These are phyloP conservation scores for Mollisiaceae sp. DNA, from an alignment of 2,329 filamentous ascomycete species.

Conservation along the genomic window DNA sequence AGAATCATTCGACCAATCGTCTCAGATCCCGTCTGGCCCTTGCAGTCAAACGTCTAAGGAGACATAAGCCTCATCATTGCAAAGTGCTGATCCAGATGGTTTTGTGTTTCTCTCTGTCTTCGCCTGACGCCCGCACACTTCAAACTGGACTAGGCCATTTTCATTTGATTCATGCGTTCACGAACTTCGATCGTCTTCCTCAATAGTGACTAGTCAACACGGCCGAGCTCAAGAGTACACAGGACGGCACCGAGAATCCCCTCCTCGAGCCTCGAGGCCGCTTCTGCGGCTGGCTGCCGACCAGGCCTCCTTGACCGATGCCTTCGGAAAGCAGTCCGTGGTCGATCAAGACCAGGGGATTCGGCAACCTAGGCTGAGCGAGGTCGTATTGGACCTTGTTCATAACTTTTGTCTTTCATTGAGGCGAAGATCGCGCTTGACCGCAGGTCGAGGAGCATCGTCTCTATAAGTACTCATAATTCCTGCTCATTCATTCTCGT, in stretches of 20 bases:
- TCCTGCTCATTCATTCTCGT: conserved; percentile 28
- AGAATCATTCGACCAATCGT: background rate
- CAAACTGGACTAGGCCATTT: background rate
- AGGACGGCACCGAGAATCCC: background rate
- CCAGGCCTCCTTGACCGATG: background rate
- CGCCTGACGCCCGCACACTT: background rate
- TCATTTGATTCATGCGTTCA: background rate
- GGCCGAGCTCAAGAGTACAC: background rate
- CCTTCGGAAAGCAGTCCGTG: background rate
- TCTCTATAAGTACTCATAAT: conserved; percentile 21
- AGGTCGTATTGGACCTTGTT: background rate
- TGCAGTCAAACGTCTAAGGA: background rate
- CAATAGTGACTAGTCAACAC: background rate
- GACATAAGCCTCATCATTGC: conserved; percentile 2
- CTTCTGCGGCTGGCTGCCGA: background rate
- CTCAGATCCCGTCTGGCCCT: background rate
- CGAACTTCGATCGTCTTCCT: background rate
- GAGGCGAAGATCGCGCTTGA: background rate
- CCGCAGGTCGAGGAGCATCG: background rate
- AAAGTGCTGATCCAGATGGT: background rate
- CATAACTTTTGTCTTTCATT: background rate
- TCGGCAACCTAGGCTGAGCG: background rate
- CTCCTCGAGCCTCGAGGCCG: background rate
- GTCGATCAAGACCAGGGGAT: background rate
- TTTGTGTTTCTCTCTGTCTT: background rate